These are phyloP conservation scores for Cladochytrium tenue DNA, from an alignment of 371 early-diverging fungal species.

Conservation along the genomic window DNA sequence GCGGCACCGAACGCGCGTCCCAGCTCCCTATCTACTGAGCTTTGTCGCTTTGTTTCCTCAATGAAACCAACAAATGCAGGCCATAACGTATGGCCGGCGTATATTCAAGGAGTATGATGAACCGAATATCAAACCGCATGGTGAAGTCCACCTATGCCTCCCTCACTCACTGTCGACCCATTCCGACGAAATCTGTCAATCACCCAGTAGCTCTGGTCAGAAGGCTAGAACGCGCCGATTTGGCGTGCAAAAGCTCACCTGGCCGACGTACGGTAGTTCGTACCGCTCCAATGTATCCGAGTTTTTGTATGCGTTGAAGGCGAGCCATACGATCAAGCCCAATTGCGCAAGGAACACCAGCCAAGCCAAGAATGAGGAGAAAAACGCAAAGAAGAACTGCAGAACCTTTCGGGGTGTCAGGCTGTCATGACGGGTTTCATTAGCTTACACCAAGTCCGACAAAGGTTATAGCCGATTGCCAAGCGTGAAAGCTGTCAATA, in stretches of 20 bases:
- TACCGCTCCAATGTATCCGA: slow-evolving; percentile 64
- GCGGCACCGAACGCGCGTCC: too few relatives aligned
- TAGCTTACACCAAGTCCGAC: slow-evolving; percentile 17
- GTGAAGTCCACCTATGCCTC: too few relatives aligned
- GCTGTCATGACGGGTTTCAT: not conserved
- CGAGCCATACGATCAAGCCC: slow-evolving; percentile 45
- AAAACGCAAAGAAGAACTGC: slow-evolving; percentile 52
- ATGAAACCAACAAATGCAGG: too few relatives aligned
- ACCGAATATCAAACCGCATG: too few relatives aligned
- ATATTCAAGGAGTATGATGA: too few relatives aligned
- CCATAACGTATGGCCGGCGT: too few relatives aligned
- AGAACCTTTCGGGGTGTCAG: slow-evolving; percentile 11
- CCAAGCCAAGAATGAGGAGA: slow-evolving; percentile 59
- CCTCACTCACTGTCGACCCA: slow-evolving; percentile 69
- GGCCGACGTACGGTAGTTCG: slow-evolving; percentile 62
- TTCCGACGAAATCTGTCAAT: slow-evolving; percentile 53
- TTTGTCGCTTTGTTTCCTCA: too few relatives aligned
- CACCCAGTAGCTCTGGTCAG: too few relatives aligned
- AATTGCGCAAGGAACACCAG: slow-evolving; percentile 55
- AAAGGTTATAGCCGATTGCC: slow-evolving; percentile 60
- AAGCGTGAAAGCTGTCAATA: slow-evolving; percentile 81
- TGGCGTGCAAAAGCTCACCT: too few relatives aligned
- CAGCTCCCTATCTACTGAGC: too few relatives aligned
- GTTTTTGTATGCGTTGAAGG: slow-evolving; percentile 65
- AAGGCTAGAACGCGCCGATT: too few relatives aligned